phyloP scores from a whole-genome alignment of 179 eudicot genomes.

The Spinacia oleracea region DNA sequence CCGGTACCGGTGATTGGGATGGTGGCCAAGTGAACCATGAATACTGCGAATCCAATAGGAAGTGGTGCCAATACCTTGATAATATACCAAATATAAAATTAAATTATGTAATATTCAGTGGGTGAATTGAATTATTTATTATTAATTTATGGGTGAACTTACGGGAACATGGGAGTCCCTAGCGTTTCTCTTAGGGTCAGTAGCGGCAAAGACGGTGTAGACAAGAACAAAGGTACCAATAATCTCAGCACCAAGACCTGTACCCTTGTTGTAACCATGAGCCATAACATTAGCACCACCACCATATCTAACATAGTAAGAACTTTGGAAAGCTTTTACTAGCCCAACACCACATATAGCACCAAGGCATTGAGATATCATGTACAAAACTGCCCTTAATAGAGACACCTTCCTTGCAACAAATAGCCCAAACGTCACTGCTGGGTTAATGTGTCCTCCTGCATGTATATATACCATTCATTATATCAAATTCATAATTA shows the following conservation, averaged over 20 bases:
- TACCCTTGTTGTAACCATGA: conserved; percentile 56
- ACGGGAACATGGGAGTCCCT: conserved; percentile 81
- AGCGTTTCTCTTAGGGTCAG: conserved; percentile 72
- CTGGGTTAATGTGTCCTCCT: conserved; percentile 80
- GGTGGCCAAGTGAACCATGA: conserved; percentile 64
- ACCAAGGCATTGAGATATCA: conserved; percentile 61
- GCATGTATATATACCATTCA: too few relatives aligned
- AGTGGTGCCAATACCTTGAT: conserved; percentile 60
- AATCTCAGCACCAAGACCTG: conserved; percentile 67
- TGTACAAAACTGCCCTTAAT: conserved; percentile 51
- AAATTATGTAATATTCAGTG: too few relatives aligned
- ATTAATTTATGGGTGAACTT: too few relatives aligned
- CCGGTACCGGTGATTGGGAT: conserved; percentile 60
- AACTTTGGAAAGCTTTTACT: conserved; percentile 57
- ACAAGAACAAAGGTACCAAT: conserved; percentile 74
- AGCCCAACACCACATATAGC: conserved; percentile 73
- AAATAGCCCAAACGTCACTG: conserved; percentile 68
- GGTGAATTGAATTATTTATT: too few relatives aligned
- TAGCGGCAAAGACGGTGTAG: conserved; percentile 73
- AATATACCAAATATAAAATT: not conserved
- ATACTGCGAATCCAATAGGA: conserved; percentile 62
- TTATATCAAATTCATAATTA: too few relatives aligned
- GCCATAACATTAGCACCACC: conserved; percentile 63
- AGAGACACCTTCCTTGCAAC: conserved; percentile 65
- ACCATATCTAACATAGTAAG: conserved; percentile 49